A percentile compares a stretch with the other conserved stretches of the same genome.
Evolutionary conservation across 495 filamentous ascomycete species (phyloP).

Genomic region (Neohortaea acidophila): DNA sequence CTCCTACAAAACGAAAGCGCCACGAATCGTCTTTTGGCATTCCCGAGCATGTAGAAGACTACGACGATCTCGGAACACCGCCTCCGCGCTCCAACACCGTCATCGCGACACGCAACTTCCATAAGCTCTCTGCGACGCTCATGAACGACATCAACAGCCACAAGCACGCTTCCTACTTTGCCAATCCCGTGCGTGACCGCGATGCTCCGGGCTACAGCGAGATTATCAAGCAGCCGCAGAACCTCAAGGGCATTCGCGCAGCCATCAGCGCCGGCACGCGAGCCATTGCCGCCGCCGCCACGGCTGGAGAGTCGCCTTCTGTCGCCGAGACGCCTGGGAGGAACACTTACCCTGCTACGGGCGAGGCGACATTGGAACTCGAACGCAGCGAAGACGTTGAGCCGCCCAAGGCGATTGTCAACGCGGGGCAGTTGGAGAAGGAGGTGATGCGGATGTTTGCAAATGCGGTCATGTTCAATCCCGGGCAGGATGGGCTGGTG

Average conservation of each 20-base stretch:
- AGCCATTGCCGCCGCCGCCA: conserved; percentile 45
- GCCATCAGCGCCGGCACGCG: conserved; percentile 65
- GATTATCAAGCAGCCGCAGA: conserved; percentile 72
- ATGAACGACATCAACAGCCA: conserved; percentile 76
- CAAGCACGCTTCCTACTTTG: conserved; percentile 78
- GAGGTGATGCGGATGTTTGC: conserved; percentile 95
- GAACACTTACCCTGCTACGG: conserved; percentile 33
- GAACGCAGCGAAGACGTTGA: conserved; percentile 57
- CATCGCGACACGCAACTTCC: conserved; percentile 47
- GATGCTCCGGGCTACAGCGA: conserved; percentile 80
- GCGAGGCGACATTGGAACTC: conserved; percentile 43
- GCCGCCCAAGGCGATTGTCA: conserved; percentile 83
- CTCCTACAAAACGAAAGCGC: conserved; percentile 28
- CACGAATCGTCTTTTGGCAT: too few species aligned
- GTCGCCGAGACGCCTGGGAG: conserved; percentile 26
- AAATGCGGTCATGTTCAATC: conserved; percentile 96
- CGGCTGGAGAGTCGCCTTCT: conserved; percentile 27
- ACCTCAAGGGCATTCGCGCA: conserved; percentile 71
- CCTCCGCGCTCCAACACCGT: conserved; percentile 16
- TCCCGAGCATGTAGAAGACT: not conserved
- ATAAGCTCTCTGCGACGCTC: conserved; percentile 58
- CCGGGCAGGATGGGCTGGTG: conserved; percentile 68
- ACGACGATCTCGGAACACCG: conserved; percentile 1
- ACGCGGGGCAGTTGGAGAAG: conserved; percentile 84
- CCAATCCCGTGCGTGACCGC: conserved; percentile 63